Conservation (phyloP, 1,284 basidiomycete genomes). For the Volvariella volvacea region DNA sequence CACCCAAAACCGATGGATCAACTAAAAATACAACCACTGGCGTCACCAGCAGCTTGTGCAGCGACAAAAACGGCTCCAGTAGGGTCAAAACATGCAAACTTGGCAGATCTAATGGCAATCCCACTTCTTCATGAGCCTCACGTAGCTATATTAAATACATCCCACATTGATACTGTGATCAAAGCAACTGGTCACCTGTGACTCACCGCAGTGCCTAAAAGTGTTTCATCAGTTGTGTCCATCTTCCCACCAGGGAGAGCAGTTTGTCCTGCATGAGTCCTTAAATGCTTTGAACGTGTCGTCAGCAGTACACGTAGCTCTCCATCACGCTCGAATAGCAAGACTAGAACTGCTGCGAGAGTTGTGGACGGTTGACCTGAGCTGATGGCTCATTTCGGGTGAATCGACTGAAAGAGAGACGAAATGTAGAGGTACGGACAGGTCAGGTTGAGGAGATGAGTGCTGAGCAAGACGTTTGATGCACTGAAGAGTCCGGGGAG, state of each 20-base stretch:
- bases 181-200: too few relatives aligned
- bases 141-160: constrained; percentile 58
- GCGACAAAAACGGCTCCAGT: constrained; percentile 69
- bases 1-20: constrained; percentile 40
- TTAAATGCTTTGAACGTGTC: constrained; percentile 71
- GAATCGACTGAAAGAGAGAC: neutral
- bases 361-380: constrained; percentile 38
- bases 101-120: constrained; percentile 51
- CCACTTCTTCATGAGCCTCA: constrained; percentile 81
- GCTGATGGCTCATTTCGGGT: constrained; percentile 30
- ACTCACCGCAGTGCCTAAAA: constrained; percentile 69
- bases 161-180: neutral
- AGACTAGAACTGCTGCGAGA: constrained; percentile 71
- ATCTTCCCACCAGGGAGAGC: constrained; percentile 81
- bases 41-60: constrained; percentile 53
- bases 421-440: neutral
- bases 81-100: constrained; percentile 58
- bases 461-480: too few relatives aligned
- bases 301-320: constrained; percentile 74
- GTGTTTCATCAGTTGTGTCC: constrained; percentile 58
- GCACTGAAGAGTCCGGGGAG: too few relatives aligned
- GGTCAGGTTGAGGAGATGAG: neutral
- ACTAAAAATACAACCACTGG: constrained; percentile 72
- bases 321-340: constrained; percentile 65
- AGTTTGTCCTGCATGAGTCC: constrained; percentile 74